Evolutionary conservation across 805 yeast genomes (phyloP).

Genomic region (Sugiyamaella valdiviana): DNA sequence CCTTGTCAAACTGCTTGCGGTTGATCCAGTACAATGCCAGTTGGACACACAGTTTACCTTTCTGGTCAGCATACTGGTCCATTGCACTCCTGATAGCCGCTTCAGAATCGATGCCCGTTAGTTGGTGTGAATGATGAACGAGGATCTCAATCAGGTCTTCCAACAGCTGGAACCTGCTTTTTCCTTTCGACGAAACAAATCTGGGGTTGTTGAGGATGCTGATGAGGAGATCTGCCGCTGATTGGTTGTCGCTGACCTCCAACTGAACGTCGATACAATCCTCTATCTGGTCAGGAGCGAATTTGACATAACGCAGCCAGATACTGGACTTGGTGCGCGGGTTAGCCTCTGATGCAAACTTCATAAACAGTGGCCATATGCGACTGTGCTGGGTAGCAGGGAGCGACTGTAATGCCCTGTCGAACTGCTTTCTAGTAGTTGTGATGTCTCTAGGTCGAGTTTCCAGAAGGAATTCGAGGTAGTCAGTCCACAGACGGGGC

Average conservation of each 20-base stretch:
- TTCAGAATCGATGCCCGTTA: conserved; percentile 32
- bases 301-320: conserved; percentile 32
- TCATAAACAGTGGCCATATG: conserved; percentile 51
- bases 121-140: conserved; percentile 25
- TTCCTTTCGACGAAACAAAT: conserved; percentile 34
- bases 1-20: conserved; percentile 34
- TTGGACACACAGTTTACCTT: conserved; percentile 41
- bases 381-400: conserved; percentile 49
- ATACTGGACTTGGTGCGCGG: conserved; percentile 31
- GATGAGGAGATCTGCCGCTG: conserved; percentile 35
- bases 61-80: conserved; percentile 52
- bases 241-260: conserved; percentile 21
- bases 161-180: conserved; percentile 46
- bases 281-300: conserved; percentile 25
- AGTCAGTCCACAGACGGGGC: conserved; percentile 49
- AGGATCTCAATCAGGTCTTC: conserved; percentile 41
- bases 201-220: conserved; percentile 32
- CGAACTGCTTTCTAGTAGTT: conserved; percentile 40
- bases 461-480: conserved; percentile 38
- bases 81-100: conserved; percentile 34
- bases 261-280: conserved; percentile 24
- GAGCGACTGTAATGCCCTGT: conserved; percentile 43
- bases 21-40: conserved; percentile 45
- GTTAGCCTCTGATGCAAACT: conserved; percentile 45
- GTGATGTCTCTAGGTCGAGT: conserved; percentile 26